These are phyloP conservation scores for Pichia paraexigua DNA, from an alignment of 805 yeast genomes.

Conservation along the genomic window DNA sequence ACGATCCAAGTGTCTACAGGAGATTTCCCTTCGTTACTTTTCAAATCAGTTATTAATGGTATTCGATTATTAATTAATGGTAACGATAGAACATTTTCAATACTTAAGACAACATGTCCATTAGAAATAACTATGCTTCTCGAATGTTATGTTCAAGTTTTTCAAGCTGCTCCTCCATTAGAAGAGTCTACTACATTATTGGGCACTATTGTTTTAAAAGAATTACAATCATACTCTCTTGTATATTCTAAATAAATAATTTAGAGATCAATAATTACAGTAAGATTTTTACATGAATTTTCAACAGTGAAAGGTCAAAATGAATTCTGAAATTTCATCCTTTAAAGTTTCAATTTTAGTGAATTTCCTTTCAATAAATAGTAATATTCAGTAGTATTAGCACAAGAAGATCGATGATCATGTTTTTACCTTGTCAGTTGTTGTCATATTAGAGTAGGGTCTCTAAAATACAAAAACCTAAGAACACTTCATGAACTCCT, in stretches of 20 bases:
- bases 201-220: neutral
- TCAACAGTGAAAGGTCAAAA: no score
- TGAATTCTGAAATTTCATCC: no score
- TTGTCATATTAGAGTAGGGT: no score
- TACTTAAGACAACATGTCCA: neutral
- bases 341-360: no score
- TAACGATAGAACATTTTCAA: slow-evolving; percentile 5
- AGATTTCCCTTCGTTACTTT: slow-evolving; percentile 7
- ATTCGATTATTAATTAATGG: slow-evolving; percentile 1
- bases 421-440: no score
- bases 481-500: no score
- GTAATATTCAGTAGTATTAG: no score
- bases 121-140: neutral
- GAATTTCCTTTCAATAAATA: no score
- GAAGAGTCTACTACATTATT: slow-evolving; percentile 1
- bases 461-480: no score
- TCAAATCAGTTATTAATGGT: slow-evolving; percentile 10
- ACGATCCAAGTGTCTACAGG: neutral
- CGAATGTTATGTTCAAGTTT: neutral
- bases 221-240: slow-evolving; percentile 1
- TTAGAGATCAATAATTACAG: no score
- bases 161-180: neutral
- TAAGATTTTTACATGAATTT: no score
- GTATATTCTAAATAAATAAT: neutral
- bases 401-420: no score